Conservation (phyloP, 2,329 filamentous ascomycete species). For the Paraconiothyrium sp. region DNA sequence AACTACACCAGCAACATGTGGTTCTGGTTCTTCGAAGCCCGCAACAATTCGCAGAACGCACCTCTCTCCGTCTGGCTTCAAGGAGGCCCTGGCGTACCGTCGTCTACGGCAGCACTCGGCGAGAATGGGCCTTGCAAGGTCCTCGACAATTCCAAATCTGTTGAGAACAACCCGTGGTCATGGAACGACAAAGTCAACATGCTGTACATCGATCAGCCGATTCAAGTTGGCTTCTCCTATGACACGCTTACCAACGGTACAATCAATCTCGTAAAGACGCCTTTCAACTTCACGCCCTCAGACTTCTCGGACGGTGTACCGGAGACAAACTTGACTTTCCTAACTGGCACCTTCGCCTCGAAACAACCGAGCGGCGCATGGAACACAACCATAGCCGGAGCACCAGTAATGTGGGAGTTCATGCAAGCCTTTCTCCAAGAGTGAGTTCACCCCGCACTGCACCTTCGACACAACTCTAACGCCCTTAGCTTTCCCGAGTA, state of each 20-base stretch:
- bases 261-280: conserved; percentile 15
- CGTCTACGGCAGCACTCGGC: conserved; percentile 42
- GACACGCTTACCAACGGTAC: conserved; percentile 29
- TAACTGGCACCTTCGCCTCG: conserved; percentile 61
- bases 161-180: conserved; percentile 62
- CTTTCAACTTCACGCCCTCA: conserved; percentile 12
- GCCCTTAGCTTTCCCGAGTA: conserved; percentile 63
- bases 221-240: conserved; percentile 66
- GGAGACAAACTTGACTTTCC: conserved; percentile 61
- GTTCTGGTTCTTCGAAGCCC: conserved; percentile 70
- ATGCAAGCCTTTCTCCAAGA: conserved; percentile 27
- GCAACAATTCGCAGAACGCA: conserved; percentile 61
- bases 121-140: conserved; percentile 64
- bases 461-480: conserved; percentile 7
- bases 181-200: conserved; percentile 66
- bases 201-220: conserved; percentile 73
- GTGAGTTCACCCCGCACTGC: background rate
- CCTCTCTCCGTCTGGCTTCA: conserved; percentile 67
- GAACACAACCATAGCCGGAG: conserved; percentile 24
- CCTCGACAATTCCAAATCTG: conserved; percentile 59
- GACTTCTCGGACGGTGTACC: conserved; percentile 41
- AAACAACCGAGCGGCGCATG: conserved; percentile 34
- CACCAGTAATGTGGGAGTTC: conserved; percentile 23
- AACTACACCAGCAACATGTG: conserved; percentile 65
- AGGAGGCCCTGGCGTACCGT: conserved; percentile 61